phyloP scores from a whole-genome alignment of 2,329 filamentous ascomycete genomes.

The Teratosphaeria zuluensis region DNA sequence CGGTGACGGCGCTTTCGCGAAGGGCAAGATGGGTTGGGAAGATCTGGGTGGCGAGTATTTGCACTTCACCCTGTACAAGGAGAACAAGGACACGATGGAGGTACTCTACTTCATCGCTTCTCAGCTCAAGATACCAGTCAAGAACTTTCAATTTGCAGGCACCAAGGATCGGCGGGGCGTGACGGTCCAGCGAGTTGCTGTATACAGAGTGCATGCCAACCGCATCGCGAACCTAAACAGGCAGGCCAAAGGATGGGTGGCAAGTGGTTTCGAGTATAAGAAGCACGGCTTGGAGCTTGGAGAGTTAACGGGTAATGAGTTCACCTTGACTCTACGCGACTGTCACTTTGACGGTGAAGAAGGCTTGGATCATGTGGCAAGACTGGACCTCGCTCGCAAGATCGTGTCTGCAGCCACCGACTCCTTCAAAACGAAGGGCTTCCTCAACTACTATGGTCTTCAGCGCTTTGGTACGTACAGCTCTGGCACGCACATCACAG shows the following conservation, averaged over 20 bases:
- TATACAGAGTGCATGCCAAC: slow-evolving; percentile 49
- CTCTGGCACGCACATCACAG: slow-evolving; percentile 76
- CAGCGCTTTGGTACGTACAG: slow-evolving; percentile 88
- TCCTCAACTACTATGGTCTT: slow-evolving; percentile 97
- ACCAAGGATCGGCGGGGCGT: slow-evolving; percentile 86
- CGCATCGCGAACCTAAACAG: slow-evolving; percentile 56
- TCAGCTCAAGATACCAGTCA: slow-evolving; percentile 57
- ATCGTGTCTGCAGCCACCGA: slow-evolving; percentile 52
- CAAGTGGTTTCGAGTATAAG: slow-evolving; percentile 68
- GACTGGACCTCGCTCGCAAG: slow-evolving; percentile 37
- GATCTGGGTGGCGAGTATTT: slow-evolving; percentile 69
- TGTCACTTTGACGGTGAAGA: slow-evolving; percentile 52
- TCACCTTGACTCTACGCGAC: slow-evolving; percentile 82
- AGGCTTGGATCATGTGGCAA: slow-evolving; percentile 21
- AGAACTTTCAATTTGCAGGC: slow-evolving; percentile 70
- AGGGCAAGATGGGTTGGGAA: slow-evolving; percentile 48
- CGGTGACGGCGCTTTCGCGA: slow-evolving; percentile 10
- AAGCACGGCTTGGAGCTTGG: slow-evolving; percentile 67
- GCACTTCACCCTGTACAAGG: slow-evolving; percentile 89
- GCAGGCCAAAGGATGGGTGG: slow-evolving; percentile 48
- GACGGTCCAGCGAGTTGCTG: slow-evolving; percentile 73
- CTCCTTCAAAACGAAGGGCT: slow-evolving; percentile 64
- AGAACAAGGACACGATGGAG: slow-evolving; percentile 96
- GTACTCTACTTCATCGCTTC: slow-evolving; percentile 67
- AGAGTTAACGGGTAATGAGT: slow-evolving; percentile 81